Evolutionary conservation across 371 early-diverging fungal genomes (phyloP), one percentile per base, ranked within the genome.

Genomic region (Mortierella polycephala): DNA sequence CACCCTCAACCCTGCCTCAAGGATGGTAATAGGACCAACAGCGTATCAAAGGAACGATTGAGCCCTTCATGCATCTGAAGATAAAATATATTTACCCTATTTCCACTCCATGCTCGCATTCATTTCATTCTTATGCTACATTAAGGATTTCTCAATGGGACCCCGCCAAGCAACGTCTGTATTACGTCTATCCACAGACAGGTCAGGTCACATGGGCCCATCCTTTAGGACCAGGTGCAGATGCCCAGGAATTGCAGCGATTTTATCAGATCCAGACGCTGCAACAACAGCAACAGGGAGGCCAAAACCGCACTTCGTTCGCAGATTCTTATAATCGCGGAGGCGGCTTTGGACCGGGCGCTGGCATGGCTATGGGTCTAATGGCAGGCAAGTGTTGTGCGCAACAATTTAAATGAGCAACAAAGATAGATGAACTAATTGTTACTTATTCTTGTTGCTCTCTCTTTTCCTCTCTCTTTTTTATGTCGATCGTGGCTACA

Each of bases 111-210:
- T 51, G n/a, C 13, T 39, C 46, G 20, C 39, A 6, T 41, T 52
- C 30, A 12, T 59, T 62, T 40, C 39, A 13, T 23, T 45, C 51
- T 40, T 18, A 30, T 4, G 23, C 5, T 7, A 57, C 14, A 10
- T 37, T 37, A 30, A 77, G 79, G 79, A 69, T 77, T n/a, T 72
- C 72, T 3, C 73, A 72, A 59, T 77, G 53, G 37, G 72, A 77
- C n/a, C 68, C 62, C 2, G 49, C 14, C 54, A 77, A 77, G 44
- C 72, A 72, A 40, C 72, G 73, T 14, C 72, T 77, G 21, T 77
- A 68, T 60, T 77, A 77, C 30, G 72, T 77, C 14, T 69, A 69
- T 42, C 72, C 72, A 12, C 79, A 77, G 57, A 72, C 77, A 5
- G 54, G 53, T 8, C 57, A 54, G 12, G 72, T 71, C n/a, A 72